Evolutionary conservation across 1,284 basidiomycete genomes (phyloP), one percentile per base, ranked within the genome.

Genomic region (Trametes hirsuta): DNA sequence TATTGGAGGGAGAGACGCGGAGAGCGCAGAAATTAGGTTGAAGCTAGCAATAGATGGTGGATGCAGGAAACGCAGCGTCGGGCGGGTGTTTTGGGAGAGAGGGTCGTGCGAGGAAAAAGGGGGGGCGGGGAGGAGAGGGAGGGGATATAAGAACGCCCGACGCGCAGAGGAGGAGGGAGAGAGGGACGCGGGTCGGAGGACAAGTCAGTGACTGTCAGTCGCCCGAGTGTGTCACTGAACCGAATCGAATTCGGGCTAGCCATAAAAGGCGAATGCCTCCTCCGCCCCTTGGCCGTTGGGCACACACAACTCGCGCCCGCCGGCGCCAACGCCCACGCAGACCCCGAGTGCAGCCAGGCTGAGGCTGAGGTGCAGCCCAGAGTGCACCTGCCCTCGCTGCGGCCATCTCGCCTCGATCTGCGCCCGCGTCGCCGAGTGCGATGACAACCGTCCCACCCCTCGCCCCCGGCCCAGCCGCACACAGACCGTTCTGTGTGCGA

Each of bases 351-450:
- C 18, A 18, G 18, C 18, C 18, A 18, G 18, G 18, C 18, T 18
- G 18, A 18, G 18, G 18, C 18, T 18, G 18, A 18, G 18, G 18
- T 18, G 18, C 18, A 30, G 30, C 8, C 30, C 30, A 30, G 30
- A 30, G 30, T 42, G n/a, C 41, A 42, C 8, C 11, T 18, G 18
- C 18, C 18, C 18, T 18, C 18, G 18, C 18, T 18, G 30, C 41
- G 25, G 39, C 49, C 56, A 57, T 51, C 49, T 44, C 12, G 49
- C 60, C 49, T 45, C 55, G 47, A 55, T 62, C 60, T 57, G 50
- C 48, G 48, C 55, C 46, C 56, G 34, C 49, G 40, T 48, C 55
- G 53, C 40, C 51, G 42, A 41, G 36, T 47, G 40, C 46, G 37
- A 57, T 47, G 39, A 57, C 40, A 41, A 46, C 55, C 54, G 25